Evolutionary conservation across 2,329 filamentous ascomycete genomes (phyloP).

Genomic region (Davidsoniella australis): DNA sequence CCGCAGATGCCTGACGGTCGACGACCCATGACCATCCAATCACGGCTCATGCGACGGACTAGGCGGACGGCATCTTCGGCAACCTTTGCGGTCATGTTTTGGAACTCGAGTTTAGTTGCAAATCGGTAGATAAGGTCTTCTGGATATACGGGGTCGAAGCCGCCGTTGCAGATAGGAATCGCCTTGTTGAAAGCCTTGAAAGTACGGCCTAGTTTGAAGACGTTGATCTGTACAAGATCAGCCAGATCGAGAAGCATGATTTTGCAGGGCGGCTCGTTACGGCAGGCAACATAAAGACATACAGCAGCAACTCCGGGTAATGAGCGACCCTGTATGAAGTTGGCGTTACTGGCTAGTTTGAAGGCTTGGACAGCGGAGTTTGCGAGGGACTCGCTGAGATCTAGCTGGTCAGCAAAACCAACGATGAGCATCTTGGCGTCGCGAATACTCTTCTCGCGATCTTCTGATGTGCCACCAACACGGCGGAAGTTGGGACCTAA

Average conservation of each 20-base stretch:
- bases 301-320: constrained; percentile 78
- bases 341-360: constrained; percentile 55
- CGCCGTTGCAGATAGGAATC: constrained; percentile 50
- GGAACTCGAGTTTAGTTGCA: constrained; percentile 82
- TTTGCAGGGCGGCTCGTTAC: constrained; percentile 60
- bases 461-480: constrained; percentile 36
- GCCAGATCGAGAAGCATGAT: constrained; percentile 93
- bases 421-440: constrained; percentile 42
- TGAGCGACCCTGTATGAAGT: constrained; percentile 73
- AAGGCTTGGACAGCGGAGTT: constrained; percentile 56
- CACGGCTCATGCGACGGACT: constrained; percentile 80
- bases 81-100: constrained; percentile 61
- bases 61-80: constrained; percentile 77
- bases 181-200: constrained; percentile 70
- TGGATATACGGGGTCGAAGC: constrained; percentile 54
- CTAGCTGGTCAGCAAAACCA: constrained; percentile 42
- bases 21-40: constrained; percentile 94
- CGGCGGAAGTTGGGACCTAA: constrained; percentile 45
- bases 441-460: constrained; percentile 42
- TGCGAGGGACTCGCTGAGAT: constrained; percentile 42
- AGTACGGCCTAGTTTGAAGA: constrained; percentile 77
- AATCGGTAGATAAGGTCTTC: constrained; percentile 88
- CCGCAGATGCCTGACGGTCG: constrained; percentile 88
- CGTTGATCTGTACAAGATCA: constrained; percentile 66
- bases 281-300: constrained; percentile 76